Evolutionary conservation across 352 stramenopile genomes (phyloP).

Genomic region (Phytophthora fragariae): DNA sequence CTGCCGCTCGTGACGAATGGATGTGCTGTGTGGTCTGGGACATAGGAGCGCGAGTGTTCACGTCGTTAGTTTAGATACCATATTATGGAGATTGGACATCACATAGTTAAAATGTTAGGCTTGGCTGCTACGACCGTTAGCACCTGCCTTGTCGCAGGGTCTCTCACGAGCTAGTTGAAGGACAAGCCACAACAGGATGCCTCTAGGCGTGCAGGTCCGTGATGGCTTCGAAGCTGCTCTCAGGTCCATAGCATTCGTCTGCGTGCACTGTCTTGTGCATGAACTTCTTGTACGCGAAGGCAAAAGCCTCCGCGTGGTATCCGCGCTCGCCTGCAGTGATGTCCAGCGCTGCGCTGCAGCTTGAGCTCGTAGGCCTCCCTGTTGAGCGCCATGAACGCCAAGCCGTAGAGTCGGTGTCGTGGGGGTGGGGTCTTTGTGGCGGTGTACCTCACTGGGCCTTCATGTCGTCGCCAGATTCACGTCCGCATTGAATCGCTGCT

Average conservation of each 20-base stretch:
- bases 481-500: too few relatives aligned
- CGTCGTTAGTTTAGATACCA: too few relatives aligned
- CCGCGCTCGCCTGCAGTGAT: constrained; percentile 84
- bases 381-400: constrained; percentile 86
- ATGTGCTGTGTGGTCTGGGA: too few relatives aligned
- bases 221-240: constrained; percentile 89
- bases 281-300: constrained; percentile 89
- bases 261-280: constrained; percentile 91
- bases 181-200: too few relatives aligned
- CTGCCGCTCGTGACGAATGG: too few relatives aligned
- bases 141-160: too few relatives aligned
- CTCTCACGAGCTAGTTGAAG: too few relatives aligned
- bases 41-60: too few relatives aligned
- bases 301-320: constrained; percentile 86
- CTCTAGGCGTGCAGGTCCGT: constrained; percentile 88
- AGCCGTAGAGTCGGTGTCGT: constrained; percentile 69
- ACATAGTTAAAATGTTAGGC: too few relatives aligned
- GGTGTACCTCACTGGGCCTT: constrained; percentile 61
- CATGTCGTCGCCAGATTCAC: too few relatives aligned
- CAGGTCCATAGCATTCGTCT: constrained; percentile 85
- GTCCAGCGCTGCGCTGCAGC: constrained; percentile 78
- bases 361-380: constrained; percentile 85
- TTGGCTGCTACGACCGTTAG: too few relatives aligned
- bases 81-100: too few relatives aligned
- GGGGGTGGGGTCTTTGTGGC: constrained; percentile 52